These are phyloP conservation scores for Aspergillus nidulans DNA, from an alignment of 495 filamentous ascomycete species.

Conservation along the genomic window DNA sequence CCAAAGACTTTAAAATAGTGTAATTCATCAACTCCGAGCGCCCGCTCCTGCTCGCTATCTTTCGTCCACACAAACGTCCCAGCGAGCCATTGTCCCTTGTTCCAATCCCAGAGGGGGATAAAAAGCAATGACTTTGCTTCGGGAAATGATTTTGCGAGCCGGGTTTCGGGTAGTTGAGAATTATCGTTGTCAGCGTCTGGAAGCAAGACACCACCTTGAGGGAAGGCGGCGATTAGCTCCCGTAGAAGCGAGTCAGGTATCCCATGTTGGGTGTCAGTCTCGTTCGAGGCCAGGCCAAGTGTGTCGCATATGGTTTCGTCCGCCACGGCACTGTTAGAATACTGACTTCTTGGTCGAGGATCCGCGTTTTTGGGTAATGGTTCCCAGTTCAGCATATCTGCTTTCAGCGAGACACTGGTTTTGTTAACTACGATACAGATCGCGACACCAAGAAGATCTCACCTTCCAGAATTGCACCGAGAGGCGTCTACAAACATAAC, in stretches of 20 bases:
- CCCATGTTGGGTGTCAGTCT: not conserved
- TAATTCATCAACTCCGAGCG: slow-evolving; percentile 43
- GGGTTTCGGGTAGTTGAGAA: not conserved
- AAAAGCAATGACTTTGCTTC: slow-evolving; percentile 53
- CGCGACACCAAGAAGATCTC: not conserved
- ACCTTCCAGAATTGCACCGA: slow-evolving; percentile 19
- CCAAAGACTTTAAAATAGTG: slow-evolving; percentile 56
- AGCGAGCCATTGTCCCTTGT: slow-evolving; percentile 58
- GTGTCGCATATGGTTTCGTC: slow-evolving; percentile 13
- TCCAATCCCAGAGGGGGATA: slow-evolving; percentile 59
- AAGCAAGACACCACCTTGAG: slow-evolving; percentile 28
- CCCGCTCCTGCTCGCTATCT: slow-evolving; percentile 35
- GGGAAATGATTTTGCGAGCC: slow-evolving; percentile 33
- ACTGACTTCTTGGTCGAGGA: not conserved
- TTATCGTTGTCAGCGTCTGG: not conserved
- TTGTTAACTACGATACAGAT: not conserved
- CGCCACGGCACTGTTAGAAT: too few species aligned
- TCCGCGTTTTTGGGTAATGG: not conserved
- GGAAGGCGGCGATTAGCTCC: slow-evolving; percentile 24
- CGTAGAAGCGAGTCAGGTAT: slow-evolving; percentile 24
- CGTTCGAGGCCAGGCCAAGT: slow-evolving; percentile 9
- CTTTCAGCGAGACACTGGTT: slow-evolving; percentile 2
- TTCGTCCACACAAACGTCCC: slow-evolving; percentile 54
- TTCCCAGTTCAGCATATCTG: slow-evolving; percentile 13
- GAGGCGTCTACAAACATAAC: slow-evolving; percentile 34